Evolutionary conservation across 1,284 basidiomycete genomes (phyloP).

Genomic region (Melanopsichium pennsylvanicum): DNA sequence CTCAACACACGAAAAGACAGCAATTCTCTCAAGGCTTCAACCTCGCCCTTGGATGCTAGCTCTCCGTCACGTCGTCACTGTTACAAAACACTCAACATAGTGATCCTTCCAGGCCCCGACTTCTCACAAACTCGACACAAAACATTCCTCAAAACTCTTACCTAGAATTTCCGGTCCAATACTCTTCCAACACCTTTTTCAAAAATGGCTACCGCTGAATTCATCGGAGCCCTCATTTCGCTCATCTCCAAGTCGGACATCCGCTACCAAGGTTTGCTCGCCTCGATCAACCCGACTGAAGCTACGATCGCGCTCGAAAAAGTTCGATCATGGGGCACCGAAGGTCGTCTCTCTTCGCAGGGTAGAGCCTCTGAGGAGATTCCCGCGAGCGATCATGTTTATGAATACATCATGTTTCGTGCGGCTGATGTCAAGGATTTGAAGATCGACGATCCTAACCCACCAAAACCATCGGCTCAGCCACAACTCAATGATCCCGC

Average conservation of each 20-base stretch:
- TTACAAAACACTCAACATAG: too few species aligned
- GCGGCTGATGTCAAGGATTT: conserved; percentile 67
- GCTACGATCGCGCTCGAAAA: conserved; percentile 86
- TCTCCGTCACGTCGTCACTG: too few species aligned
- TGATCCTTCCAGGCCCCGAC: too few species aligned
- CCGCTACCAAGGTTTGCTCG: conserved; percentile 84
- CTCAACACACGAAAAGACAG: too few species aligned
- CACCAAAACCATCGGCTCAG: conserved; percentile 37
- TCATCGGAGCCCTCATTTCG: conserved; percentile 71
- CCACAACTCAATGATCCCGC: conserved; percentile 55
- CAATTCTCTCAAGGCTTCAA: too few species aligned
- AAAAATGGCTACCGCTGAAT: conserved; percentile 55
- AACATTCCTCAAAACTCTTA: too few species aligned
- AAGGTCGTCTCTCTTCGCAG: conserved; percentile 72
- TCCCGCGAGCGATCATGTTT: conserved; percentile 65
- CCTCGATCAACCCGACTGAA: conserved; percentile 80
- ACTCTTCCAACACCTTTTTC: too few species aligned
- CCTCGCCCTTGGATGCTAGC: too few species aligned
- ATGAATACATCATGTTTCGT: conserved; percentile 70
- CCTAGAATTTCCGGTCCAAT: too few species aligned
- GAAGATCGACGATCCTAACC: conserved; percentile 65
- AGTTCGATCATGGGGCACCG: conserved; percentile 88
- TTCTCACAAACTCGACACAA: too few species aligned
- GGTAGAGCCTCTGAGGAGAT: conserved; percentile 68
- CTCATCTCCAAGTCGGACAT: conserved; percentile 89